Evolutionary conservation across 441 rosid species (phyloP).

Genomic region (Sinapis alba): DNA sequence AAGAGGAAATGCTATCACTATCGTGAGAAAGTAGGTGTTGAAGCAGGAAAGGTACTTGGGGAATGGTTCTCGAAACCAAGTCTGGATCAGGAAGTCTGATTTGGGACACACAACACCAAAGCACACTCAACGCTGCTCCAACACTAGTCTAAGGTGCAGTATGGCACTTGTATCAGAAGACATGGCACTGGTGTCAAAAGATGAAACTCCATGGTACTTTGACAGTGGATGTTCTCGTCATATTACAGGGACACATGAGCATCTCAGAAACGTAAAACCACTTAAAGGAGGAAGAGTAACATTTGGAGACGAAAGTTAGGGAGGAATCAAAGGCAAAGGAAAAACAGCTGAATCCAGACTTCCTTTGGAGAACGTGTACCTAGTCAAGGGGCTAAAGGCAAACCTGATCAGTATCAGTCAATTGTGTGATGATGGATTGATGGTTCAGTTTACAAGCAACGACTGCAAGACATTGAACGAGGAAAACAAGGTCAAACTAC

Average conservation of each 20-base stretch:
- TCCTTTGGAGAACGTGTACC: not conserved
- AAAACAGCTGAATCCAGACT: not conserved
- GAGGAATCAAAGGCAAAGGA: not conserved
- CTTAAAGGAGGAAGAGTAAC: not conserved
- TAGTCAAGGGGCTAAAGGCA: not conserved
- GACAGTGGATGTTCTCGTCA: not conserved
- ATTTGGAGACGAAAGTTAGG: not conserved
- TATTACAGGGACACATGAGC: not conserved
- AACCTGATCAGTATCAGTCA: not conserved
- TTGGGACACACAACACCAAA: too few species aligned
- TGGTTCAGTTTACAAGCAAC: not conserved
- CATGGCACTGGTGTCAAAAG: not conserved
- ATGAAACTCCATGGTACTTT: not conserved
- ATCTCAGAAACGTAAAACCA: not conserved
- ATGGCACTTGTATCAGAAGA: not conserved
- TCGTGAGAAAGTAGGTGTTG: not conserved
- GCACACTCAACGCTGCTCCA: not conserved
- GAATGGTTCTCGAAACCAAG: not conserved
- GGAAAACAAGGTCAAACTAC: not conserved
- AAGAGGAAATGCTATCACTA: not conserved
- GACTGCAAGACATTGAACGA: not conserved
- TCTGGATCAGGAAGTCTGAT: not conserved
- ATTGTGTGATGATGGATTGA: not conserved
- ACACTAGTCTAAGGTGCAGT: not conserved
- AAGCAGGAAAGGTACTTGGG: not conserved